Conservation (phyloP, 2,329 filamentous ascomycete species). For the Phyllosticta paracitricarpa region DNA sequence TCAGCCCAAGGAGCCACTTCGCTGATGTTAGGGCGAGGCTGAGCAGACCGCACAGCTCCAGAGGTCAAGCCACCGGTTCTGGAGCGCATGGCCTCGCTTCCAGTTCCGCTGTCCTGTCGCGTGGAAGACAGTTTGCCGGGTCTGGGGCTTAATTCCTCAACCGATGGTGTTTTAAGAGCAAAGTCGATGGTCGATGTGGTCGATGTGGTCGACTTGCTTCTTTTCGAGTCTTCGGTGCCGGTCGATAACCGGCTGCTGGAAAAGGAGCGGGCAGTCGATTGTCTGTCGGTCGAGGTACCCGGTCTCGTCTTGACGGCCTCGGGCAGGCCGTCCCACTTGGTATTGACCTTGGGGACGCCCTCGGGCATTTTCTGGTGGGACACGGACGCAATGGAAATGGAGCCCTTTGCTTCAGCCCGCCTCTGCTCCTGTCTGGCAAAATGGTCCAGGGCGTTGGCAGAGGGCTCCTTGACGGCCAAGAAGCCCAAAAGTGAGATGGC, state of each 20-base stretch:
- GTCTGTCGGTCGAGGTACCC: background rate
- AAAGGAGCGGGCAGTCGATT: background rate
- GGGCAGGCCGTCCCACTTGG: slow-evolving; percentile 45
- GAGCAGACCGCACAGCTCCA: background rate
- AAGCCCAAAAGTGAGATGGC: slow-evolving; percentile 34
- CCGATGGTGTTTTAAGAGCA: background rate
- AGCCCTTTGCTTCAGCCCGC: slow-evolving; percentile 14
- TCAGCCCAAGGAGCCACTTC: background rate
- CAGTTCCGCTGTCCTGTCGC: slow-evolving; percentile 7
- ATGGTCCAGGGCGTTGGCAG: slow-evolving; percentile 35
- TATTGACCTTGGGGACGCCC: slow-evolving; percentile 43
- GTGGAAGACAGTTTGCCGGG: background rate
- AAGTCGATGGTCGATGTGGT: background rate
- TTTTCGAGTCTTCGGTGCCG: background rate
- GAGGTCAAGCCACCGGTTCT: background rate
- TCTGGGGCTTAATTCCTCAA: background rate
- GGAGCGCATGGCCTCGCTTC: background rate
- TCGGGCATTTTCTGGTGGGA: slow-evolving; percentile 38
- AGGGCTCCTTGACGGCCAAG: slow-evolving; percentile 40
- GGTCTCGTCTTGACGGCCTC: slow-evolving; percentile 21
- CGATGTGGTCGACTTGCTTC: background rate
- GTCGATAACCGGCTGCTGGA: background rate
- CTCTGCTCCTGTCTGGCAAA: slow-evolving; percentile 33
- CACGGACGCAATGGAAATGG: slow-evolving; percentile 23
- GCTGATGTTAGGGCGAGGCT: background rate